Conservation (phyloP, 2,329 filamentous ascomycete genomes). For the Aureobasidium subglaciale region DNA sequence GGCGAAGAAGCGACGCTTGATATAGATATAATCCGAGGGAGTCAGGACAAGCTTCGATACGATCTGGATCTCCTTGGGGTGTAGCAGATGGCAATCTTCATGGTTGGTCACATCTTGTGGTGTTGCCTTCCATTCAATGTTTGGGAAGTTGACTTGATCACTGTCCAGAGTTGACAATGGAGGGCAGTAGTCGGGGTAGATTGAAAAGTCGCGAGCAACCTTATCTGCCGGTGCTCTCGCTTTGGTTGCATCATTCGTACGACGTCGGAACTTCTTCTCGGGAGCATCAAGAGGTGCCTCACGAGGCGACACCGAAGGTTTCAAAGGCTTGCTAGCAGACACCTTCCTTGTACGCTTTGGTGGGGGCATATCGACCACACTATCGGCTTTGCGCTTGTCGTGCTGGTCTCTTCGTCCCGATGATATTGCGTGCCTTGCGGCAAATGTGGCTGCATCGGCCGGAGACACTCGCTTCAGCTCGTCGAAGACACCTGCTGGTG, state of each 20-base stretch:
- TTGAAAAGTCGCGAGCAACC: constrained; percentile 66
- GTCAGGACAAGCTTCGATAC: constrained; percentile 75
- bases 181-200: constrained; percentile 59
- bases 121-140: constrained; percentile 81
- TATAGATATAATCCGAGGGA: constrained; percentile 82
- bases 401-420: not conserved
- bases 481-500: not conserved
- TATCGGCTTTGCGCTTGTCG: not conserved
- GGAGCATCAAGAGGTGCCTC: not conserved
- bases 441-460: not conserved
- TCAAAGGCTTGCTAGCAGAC: not conserved
- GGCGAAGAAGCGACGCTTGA: constrained; percentile 86
- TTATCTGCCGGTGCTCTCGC: constrained; percentile 65
- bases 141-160: constrained; percentile 53
- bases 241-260: not conserved
- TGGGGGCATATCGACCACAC: not conserved
- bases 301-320: constrained; percentile 1
- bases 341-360: constrained; percentile 1
- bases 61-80: constrained; percentile 68
- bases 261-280: not conserved
- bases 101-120: constrained; percentile 70
- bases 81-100: constrained; percentile 61
- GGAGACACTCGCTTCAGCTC: not conserved
- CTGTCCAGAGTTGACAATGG: constrained; percentile 60
- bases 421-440: not conserved